Percentiles rank a stretch among this genome's conserved stretches.
These are phyloP conservation scores for Metarhizium humberi DNA, from an alignment of 2,329 filamentous ascomycete species.

Conservation along the genomic window DNA sequence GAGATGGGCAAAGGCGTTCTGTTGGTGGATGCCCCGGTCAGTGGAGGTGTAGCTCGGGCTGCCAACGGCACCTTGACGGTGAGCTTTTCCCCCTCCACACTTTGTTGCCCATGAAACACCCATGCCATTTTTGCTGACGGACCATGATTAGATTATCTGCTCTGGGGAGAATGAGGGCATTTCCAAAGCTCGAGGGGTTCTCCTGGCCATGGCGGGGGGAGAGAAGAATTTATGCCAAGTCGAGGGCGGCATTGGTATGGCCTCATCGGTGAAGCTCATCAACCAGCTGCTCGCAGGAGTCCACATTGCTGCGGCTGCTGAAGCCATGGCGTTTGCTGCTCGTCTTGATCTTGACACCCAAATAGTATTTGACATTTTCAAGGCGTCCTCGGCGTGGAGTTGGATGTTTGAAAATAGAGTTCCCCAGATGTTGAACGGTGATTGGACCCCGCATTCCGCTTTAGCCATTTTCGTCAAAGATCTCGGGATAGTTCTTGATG, in stretches of 20 bases:
- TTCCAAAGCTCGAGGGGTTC: no score
- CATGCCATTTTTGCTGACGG: no score
- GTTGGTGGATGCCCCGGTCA: constrained; percentile 27
- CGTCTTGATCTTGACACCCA: constrained; percentile 42
- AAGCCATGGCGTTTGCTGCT: constrained; percentile 47
- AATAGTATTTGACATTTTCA: constrained; percentile 36
- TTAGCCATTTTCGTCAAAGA: constrained; percentile 15
- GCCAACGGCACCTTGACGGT: constrained; percentile 26
- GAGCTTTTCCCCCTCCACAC: not conserved
- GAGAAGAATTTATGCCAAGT: constrained; percentile 16
- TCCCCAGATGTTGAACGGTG: constrained; percentile 24
- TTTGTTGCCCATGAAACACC: no score
- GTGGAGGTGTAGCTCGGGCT: constrained; percentile 26
- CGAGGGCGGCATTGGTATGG: constrained; percentile 34
- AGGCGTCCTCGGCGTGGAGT: constrained; percentile 25
- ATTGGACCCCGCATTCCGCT: constrained; percentile 25
- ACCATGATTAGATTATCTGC: no score
- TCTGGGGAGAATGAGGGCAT: no score
- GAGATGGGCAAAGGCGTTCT: constrained; percentile 16
- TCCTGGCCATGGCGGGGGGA: no score
- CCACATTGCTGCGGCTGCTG: constrained; percentile 45
- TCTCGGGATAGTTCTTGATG: constrained; percentile 18
- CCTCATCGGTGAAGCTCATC: constrained; percentile 48
- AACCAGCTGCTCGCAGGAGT: constrained; percentile 50
- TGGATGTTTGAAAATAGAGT: constrained; percentile 26